Base-by-base conservation (phyloP, 2,329 filamentous ascomycete genomes). In the Simplicillium aogashimaense region DNA sequence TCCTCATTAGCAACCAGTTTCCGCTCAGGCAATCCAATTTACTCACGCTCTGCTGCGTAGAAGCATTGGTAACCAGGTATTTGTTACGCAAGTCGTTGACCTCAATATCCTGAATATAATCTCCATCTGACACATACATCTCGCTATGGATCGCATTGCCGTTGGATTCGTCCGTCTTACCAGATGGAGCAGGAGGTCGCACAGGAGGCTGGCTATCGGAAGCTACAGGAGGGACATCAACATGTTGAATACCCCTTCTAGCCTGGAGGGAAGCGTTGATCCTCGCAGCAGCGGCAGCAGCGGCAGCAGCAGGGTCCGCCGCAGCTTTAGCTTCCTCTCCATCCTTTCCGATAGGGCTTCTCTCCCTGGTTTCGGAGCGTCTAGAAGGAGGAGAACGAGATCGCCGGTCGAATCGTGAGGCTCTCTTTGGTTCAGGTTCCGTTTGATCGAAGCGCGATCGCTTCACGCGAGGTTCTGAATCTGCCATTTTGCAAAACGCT, bases 21-120 rank as follows among this genome's bases (percentile, higher is more conserved):
- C 10, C 15, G 9, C 3, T 13, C 15, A 7, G 9, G 3, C 9
- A 31, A 7, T 17, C 25, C 13, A 15, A 15, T 25, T 10, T 82
- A 89, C 83, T 94, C 95, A 98, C 92, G 90, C 92, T 95, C 78
- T 95, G 94, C 74, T 97, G 92, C 50, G 88, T 95, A 54, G 87
- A 85, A 56, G 89, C 88, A 72, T 95, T 97, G 49, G 90, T 98
- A 68, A 98, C 75, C 61, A 89, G 83, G 64, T 98, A 98, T 53
- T 90, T 86, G 61, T 97, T 98, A 49, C 90, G 83, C 56, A 97
- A 68, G 64, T 97, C 90, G 64, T 98, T 98, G 70, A 98, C 87
- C 70, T 97, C 92, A 57, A 98, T 95, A 58, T 98, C 92, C 64
- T 94, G 92, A 66, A 98, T 97, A 61, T 86, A 97, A 65, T 98